Conservation (phyloP, 2,329 filamentous ascomycete species). For the Trichoderma aggressivum region DNA sequence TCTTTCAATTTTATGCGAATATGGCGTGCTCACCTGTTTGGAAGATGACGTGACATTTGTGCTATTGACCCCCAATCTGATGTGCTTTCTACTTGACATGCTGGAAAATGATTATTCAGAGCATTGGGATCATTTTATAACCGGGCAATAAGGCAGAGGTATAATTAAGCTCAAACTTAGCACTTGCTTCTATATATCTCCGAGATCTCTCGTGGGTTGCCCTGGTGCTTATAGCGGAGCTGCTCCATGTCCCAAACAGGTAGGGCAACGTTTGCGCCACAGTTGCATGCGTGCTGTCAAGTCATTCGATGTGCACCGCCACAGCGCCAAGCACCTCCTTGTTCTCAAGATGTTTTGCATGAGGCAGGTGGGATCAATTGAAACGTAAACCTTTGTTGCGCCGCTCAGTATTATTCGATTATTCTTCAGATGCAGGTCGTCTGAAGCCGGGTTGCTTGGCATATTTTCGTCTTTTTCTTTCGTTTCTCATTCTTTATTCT, state of each 20-base stretch:
- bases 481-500: neutral
- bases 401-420: conserved; percentile 17
- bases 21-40: conserved; percentile 9
- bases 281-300: neutral
- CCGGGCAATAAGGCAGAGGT: neutral
- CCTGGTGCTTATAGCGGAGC: neutral
- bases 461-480: neutral
- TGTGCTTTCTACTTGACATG: neutral
- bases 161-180: neutral
- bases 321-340: conserved; percentile 11
- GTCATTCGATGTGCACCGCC: neutral
- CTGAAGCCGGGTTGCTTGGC: conserved; percentile 24
- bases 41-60: conserved; percentile 6
- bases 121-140: neutral
- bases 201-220: neutral
- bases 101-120: neutral
- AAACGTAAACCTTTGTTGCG: conserved; percentile 20
- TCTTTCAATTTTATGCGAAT: conserved; percentile 4
- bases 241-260: neutral
- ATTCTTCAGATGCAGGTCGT: conserved; percentile 33
- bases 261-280: neutral
- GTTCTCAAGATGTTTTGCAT: neutral
- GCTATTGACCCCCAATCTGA: neutral
- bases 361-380: neutral
- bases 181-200: neutral